phyloP scores from a whole-genome alignment of 1,139 yeast genomes.

The Arxiozyma telluris region DNA sequence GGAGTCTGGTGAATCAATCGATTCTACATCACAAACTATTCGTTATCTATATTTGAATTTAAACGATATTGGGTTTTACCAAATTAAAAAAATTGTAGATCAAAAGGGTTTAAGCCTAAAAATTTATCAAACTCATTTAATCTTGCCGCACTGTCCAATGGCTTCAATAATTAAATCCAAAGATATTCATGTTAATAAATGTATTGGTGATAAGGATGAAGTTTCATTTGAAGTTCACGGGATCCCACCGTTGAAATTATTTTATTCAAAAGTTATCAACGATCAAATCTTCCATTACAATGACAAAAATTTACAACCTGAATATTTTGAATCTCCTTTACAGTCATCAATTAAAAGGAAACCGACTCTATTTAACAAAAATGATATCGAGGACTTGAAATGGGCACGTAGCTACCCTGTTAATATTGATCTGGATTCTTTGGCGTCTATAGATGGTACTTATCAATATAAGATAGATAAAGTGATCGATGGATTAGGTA shows the following conservation, averaged over 20 bases:
- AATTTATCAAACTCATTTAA: slow-evolving; percentile 52
- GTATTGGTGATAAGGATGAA: slow-evolving; percentile 52
- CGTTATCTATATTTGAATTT: slow-evolving; percentile 49
- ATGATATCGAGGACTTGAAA: slow-evolving; percentile 35
- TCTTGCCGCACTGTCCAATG: slow-evolving; percentile 70
- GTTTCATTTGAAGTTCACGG: slow-evolving; percentile 56
- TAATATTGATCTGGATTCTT: slow-evolving; percentile 42
- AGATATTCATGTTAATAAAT: slow-evolving; percentile 40
- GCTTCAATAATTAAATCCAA: slow-evolving; percentile 39
- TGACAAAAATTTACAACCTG: slow-evolving; percentile 44
- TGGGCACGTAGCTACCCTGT: slow-evolving; percentile 48
- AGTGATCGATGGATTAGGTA: slow-evolving; percentile 71
- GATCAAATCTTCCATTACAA: slow-evolving; percentile 38
- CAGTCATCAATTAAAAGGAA: slow-evolving; percentile 10
- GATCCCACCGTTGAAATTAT: slow-evolving; percentile 63
- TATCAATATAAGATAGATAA: slow-evolving; percentile 59
- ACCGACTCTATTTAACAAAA: slow-evolving; percentile 20
- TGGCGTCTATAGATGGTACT: slow-evolving; percentile 44
- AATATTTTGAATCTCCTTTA: slow-evolving; percentile 34
- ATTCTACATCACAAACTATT: slow-evolving; percentile 22
- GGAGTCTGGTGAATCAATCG: slow-evolving; percentile 1
- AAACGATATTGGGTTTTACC: slow-evolving; percentile 62
- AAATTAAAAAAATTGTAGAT: slow-evolving; percentile 57
- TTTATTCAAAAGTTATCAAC: slow-evolving; percentile 49
- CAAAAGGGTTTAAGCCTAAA: slow-evolving; percentile 55